Base-by-base conservation (phyloP, 768 basidiomycete genomes). In the Auriculariales sp. region DNA sequence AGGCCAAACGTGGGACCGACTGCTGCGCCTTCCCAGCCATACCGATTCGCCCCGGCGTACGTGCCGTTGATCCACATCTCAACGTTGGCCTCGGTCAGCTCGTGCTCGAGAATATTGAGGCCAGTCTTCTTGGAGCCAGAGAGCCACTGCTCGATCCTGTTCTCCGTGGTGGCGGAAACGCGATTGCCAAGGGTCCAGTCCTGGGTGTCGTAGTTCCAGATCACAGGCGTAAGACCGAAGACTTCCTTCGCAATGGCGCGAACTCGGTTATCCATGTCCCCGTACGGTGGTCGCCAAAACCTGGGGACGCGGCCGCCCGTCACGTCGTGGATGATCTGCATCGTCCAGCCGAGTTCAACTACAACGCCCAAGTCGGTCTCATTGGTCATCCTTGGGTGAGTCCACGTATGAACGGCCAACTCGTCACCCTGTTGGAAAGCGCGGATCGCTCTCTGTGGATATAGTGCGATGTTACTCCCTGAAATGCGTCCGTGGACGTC, bases 241-340 rank as follows among this genome's bases (percentile, higher is more conserved):
- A 92, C 81, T 61, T 88, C 79, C 60, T 74, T 71, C 25, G 92
- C 93, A 57, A 98, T 87, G 3, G 90, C 81, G 31, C 77, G 71
- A 28, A 94, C 86, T 45, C 93, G 77, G 63, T 73, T 75, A 59
- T 98, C 93, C 36, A 74, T 73, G 61, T 93, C 85, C 27, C 87
- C 88, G 59, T 77, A 90, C 6, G 89, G 89, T 1, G 88, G 88
- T n/a, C 89, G 68, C 91, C 91, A 95, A 70, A 72, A 92, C 46
- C 67, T 66, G 15, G 82, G 75, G n/a, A 79, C 58, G 15, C 69
- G 74, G 3, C 93, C 93, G 31, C 83, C 83, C 4, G 81, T 87
- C 1, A 79, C 79, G 61, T 90, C 80, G 56, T 80, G 76, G 53
- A 92, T 83, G 53, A 92, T 64, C 61, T 79, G 74, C 66, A 82